Base-by-base conservation (phyloP, 129 eudicot species). In the Lonicera japonica region DNA sequence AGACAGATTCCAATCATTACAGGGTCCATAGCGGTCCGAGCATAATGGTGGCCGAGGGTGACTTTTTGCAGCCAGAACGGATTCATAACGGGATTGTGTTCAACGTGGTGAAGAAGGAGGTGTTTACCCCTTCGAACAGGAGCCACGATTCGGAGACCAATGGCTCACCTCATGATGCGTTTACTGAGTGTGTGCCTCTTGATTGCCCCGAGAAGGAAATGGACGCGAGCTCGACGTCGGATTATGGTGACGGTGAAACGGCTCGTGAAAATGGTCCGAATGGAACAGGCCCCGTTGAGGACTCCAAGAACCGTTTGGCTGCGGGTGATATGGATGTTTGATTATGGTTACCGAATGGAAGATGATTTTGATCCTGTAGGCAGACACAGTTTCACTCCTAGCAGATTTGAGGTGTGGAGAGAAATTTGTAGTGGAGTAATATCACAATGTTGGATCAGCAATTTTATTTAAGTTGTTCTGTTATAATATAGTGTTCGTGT, bases 21-120 rank as follows among this genome's bases (percentile, higher is more conserved):
- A 59, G 83, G 66, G 16, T n/a, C 11, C 57, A 70, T 21, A 60
- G 81, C n/a, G 13, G 14, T 10, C 60, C 83, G 5, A 87, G 95
- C 57, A 84, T 92, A 38, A 82, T 78, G 69, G 96, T 87, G 56
- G 80, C 77, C 16, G 96, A 85, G 29, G 96, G 99, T 0, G 99
- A 88, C 57, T 72, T 86, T 48, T 70, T 92, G 73, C 96, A 85
- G 79, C 83, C 99, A 0, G 99, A 79, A 58, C 81, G 83, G 74
- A 67, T 67, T 3, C 75, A 61, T 11, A 81, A 87, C 17, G 98
- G 96, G 62, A 84, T 92, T 19, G 88, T 87, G 65, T 87, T 92
- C 58, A 92, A 84, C 39, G 86, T 92, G 6, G 98, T 87, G 25
- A 87, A 71, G 67, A 91, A 76, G 63, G 91, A 79, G 38, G 95